A percentile compares a stretch with the other conserved stretches of the same genome.
Conservation (phyloP, 2,329 filamentous ascomycete genomes). For the Aspergillus sp. region DNA sequence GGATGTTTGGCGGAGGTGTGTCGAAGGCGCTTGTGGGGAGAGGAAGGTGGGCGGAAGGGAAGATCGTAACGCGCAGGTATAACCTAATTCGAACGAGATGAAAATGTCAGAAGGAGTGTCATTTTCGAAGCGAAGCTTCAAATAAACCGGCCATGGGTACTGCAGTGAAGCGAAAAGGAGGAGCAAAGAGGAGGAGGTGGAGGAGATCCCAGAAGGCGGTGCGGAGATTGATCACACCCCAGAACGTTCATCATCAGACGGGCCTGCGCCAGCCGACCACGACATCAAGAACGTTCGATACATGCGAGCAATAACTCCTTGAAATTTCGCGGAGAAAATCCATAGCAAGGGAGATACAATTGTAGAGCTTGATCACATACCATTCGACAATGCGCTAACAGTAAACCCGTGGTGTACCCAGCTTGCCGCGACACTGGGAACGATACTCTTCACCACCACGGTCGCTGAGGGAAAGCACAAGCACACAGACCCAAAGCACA, state of each 20-base stretch:
- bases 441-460: conserved; percentile 27
- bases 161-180: not conserved
- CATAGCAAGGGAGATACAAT: conserved; percentile 5
- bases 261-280: conserved; percentile 23
- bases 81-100: conserved; percentile 21
- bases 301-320: not conserved
- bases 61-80: conserved; percentile 13
- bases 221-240: conserved; percentile 41
- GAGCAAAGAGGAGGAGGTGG: conserved; percentile 15
- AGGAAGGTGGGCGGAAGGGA: conserved; percentile 9
- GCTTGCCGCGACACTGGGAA: conserved; percentile 35
- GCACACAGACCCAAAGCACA: conserved; percentile 1
- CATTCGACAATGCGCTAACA: conserved; percentile 39
- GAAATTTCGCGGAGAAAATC: conserved; percentile 1
- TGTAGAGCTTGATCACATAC: conserved; percentile 32
- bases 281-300: conserved; percentile 3
- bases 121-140: not conserved
- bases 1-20: conserved; percentile 14
- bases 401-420: conserved; percentile 28
- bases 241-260: conserved; percentile 25
- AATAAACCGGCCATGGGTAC: not conserved
- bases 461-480: conserved; percentile 15
- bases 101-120: conserved; percentile 24
- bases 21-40: conserved; percentile 20
- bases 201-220: conserved; percentile 35